A percentile compares a stretch with the other conserved stretches of the same genome.
Evolutionary conservation across 768 basidiomycete species (phyloP).

Genomic region (Amanita inopinata): DNA sequence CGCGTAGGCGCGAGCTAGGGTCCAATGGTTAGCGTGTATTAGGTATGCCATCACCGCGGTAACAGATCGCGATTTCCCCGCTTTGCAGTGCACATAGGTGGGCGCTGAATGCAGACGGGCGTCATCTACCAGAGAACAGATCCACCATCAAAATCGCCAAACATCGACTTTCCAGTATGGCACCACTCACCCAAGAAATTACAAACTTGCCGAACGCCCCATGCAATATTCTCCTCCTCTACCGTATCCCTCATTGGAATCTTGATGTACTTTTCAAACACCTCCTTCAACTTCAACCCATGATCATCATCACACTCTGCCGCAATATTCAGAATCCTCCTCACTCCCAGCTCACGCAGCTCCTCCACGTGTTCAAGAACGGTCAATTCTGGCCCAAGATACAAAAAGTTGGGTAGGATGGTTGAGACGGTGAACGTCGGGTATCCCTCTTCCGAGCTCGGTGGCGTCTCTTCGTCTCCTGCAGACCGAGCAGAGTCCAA

Average conservation of each 20-base stretch:
- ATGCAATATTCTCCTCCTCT: slow-evolving; percentile 83
- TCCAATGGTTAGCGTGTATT: slow-evolving; percentile 97
- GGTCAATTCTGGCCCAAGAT: slow-evolving; percentile 82
- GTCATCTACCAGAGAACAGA: slow-evolving; percentile 50
- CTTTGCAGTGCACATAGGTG: slow-evolving; percentile 94
- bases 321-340: slow-evolving; percentile 85
- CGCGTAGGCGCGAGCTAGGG: slow-evolving; percentile 80
- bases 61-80: slow-evolving; percentile 91
- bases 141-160: not conserved
- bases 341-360: slow-evolving; percentile 67
- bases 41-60: slow-evolving; percentile 97
- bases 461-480: slow-evolving; percentile 28
- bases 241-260: slow-evolving; percentile 95
- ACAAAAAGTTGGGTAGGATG: slow-evolving; percentile 86
- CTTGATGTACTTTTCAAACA: slow-evolving; percentile 77
- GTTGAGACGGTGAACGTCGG: slow-evolving; percentile 77
- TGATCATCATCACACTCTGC: slow-evolving; percentile 82
- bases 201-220: slow-evolving; percentile 78
- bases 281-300: slow-evolving; percentile 52
- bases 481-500: slow-evolving; percentile 21
- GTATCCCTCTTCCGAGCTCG: slow-evolving; percentile 49
- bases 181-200: slow-evolving; percentile 66
- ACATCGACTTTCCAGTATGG: no score
- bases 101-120: slow-evolving; percentile 82
- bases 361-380: slow-evolving; percentile 64